These are phyloP conservation scores for Phialophora verrucosa DNA, from an alignment of 2,329 filamentous ascomycete genomes.

Conservation along the genomic window DNA sequence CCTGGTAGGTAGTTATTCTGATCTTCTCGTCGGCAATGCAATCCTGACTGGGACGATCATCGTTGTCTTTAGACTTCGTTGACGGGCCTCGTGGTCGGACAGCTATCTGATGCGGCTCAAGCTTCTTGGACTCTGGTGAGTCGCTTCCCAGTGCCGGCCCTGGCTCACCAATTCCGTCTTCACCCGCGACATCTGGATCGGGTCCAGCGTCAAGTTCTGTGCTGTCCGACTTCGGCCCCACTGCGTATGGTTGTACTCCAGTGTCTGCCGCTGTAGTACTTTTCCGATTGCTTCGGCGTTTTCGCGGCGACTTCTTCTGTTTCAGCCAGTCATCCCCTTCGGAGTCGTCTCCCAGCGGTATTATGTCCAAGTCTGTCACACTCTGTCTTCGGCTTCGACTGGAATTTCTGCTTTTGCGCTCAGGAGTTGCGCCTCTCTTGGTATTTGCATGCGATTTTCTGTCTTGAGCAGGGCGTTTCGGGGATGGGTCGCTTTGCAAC, in stretches of 20 bases:
- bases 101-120: slow-evolving; percentile 37
- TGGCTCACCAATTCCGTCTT: slow-evolving; percentile 10
- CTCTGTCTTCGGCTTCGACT: slow-evolving; percentile 34
- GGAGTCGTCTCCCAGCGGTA: slow-evolving; percentile 38
- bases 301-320: slow-evolving; percentile 35
- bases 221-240: slow-evolving; percentile 2
- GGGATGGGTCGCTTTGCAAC: slow-evolving; percentile 43
- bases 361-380: slow-evolving; percentile 38
- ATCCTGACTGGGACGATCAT: neutral
- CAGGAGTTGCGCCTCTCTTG: slow-evolving; percentile 34
- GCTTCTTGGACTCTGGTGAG: slow-evolving; percentile 29
- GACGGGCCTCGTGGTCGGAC: slow-evolving; percentile 28
- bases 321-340: slow-evolving; percentile 38
- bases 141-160: slow-evolving; percentile 9
- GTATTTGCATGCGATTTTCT: slow-evolving; percentile 16
- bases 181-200: slow-evolving; percentile 31
- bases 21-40: neutral
- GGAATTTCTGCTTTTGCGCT: slow-evolving; percentile 16
- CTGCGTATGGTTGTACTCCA: slow-evolving; percentile 2
- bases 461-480: slow-evolving; percentile 12
- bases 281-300: slow-evolving; percentile 28
- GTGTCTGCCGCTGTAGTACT: slow-evolving; percentile 2
- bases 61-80: slow-evolving; percentile 24
- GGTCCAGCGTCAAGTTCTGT: slow-evolving; percentile 26
- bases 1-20: neutral